Conservation (phyloP, 306 rosid species). For the Castanospermum australe region DNA sequence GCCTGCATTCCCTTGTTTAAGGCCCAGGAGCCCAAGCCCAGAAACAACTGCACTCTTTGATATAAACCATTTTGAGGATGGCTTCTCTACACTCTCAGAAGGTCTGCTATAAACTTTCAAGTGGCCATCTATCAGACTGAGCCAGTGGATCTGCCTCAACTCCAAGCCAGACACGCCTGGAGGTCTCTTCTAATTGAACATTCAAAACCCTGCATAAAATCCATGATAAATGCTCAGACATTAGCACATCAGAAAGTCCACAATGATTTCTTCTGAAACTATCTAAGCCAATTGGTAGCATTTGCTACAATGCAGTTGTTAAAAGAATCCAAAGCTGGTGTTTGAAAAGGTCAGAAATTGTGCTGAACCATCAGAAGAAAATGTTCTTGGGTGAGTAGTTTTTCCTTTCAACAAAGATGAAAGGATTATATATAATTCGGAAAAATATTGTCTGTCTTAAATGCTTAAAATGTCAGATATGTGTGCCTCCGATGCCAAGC, state of each 20-base stretch:
- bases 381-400: neutral
- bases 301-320: neutral
- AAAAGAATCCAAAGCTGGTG: neutral
- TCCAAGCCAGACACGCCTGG: conserved; percentile 94
- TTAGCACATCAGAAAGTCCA: neutral
- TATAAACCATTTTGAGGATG: conserved; percentile 92
- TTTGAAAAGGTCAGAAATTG: conserved; percentile 3
- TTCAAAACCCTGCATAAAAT: conserved; percentile 77
- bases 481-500: neutral
- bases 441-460: neutral
- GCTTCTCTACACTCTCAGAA: conserved; percentile 49
- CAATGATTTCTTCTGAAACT: conserved; percentile 1
- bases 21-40: conserved; percentile 94
- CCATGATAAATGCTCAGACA: too few relatives aligned
- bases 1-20: conserved; percentile 62
- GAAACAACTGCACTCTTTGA: conserved; percentile 88
- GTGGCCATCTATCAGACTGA: conserved; percentile 70
- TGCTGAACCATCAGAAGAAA: neutral
- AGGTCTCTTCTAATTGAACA: conserved; percentile 85
- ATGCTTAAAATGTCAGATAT: neutral
- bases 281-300: neutral
- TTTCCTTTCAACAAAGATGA: conserved; percentile 15
- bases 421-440: neutral
- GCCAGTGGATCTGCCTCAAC: conserved; percentile 92
- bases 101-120: conserved; percentile 83